Base-by-base conservation (phyloP, 2,329 filamentous ascomycete species). In the Emmonsiellopsis sp. region DNA sequence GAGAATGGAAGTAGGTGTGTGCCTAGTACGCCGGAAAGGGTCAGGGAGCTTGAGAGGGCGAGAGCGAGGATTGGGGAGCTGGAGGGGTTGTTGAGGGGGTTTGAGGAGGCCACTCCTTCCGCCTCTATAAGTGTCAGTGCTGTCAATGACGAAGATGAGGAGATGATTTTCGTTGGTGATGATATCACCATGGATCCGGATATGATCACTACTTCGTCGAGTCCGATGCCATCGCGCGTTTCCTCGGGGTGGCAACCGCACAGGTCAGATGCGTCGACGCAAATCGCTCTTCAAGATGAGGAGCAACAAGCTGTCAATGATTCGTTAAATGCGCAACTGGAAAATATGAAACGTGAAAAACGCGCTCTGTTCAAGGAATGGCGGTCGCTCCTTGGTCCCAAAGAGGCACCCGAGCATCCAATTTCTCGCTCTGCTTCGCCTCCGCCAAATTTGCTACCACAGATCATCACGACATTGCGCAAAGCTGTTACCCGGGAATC, bases 321-420 rank as follows among this genome's bases (percentile, higher is more conserved):
- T 10, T 48, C 57, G 16, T 63, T 75, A 44, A 61, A 62, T 1
- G 59, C 64, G 11, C 70, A 75, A 35, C 58, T 75, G n/a, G 67
- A 71, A 51, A 59, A 64, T 9, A 69, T 67, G 2, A 68, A 64
- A 44, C 65, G 66, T 49, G 72, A 72, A 47, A 75, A 73, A 54
- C 60, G 57, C 7, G 61, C 62, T 7, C 55, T 76, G 2, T 74
- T 75, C 51, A 61, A 68, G 15, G 68, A 69, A 31, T 73, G 70
- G 59, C 70, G 67, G 26, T 57, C 64, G 60, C 51, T 70, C 26
- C 56, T 59, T 31, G 55, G 57, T 11, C 57, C 65, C 8, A 56
- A 61, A 32, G 41, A 44, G 62, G 62, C 7, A 59, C 61, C 35
- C 38, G 11, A 34, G 35, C 40, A 51, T 46, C 16, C 30, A 52